Evolutionary conservation across 805 yeast genomes (phyloP), one percentile per base, ranked within the genome.

Genomic region (Wickerhamiella nectarea): DNA sequence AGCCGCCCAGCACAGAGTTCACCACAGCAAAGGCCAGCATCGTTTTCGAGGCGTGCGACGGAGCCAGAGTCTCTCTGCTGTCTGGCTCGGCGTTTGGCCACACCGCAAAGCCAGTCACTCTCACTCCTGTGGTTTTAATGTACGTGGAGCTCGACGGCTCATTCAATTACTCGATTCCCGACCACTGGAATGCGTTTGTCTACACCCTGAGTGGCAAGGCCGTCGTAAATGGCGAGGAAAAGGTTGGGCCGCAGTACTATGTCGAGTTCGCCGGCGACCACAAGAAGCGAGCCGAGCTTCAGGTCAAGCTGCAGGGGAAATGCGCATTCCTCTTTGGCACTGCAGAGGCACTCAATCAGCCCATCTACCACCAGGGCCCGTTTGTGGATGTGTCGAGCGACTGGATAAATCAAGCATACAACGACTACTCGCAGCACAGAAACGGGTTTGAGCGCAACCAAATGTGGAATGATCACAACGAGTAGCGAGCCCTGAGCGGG

Each of bases 101-200:
- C 18, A 41, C 38, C 26, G 52, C 54, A 8, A 36, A 36, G 17
- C 47, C 45, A 22, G 45, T 52, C 33, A 51, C 54, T 10, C 26
- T 46, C 5, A 50, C 54, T 6, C 54, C 54, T 6, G 47, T 47
- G 1, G 41, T 43, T 9, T 28, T 52, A 1, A 38, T 52, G n/a
- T 45, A 45, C 28, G 42, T 46, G 20, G 45, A 41, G 36, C 52
- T 52, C 5, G 50, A 48, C 10, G 39, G 48, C 3, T 12, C 12
- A 14, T 17, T 52, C 11, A 46, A 39, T 20, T 28, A 48, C 7
- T 45, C 48, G 4, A 50, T 51, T 14, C 56, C 56, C 33, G 34
- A 47, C 11, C 54, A 46, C 19, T 59, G 56, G 54, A 60, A 56
- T 44, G 57, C 60, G 3, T 57, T 59, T 34, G 47, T 56, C 8